Evolutionary conservation across 257 asterid genomes (phyloP).

Genomic region (Mentha longifolia): DNA sequence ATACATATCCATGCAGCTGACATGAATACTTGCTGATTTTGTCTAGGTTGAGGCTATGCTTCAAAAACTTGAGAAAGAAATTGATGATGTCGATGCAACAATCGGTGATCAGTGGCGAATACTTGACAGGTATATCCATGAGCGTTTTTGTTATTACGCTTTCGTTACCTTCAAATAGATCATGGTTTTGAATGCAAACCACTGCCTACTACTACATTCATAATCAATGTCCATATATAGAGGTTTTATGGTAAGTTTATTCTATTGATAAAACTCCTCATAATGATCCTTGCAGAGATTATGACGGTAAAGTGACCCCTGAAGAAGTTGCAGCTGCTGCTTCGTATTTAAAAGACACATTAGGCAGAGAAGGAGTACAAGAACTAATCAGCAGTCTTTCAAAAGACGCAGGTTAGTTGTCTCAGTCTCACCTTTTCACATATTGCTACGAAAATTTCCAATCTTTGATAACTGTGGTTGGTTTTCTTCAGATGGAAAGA

Average conservation of each 20-base stretch:
- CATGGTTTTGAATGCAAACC: not conserved
- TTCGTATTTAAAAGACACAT: constrained; percentile 73
- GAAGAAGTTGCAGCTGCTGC: constrained; percentile 95
- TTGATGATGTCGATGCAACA: constrained; percentile 92
- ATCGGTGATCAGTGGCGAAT: constrained; percentile 91
- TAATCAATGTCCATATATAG: too few relatives aligned
- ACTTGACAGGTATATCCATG: constrained; percentile 70
- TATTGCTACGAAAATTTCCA: not conserved
- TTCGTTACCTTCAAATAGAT: constrained; percentile 14
- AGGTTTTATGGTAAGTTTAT: not conserved
- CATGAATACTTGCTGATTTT: constrained; percentile 31
- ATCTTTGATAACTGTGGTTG: not conserved
- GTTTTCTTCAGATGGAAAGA: constrained; percentile 73
- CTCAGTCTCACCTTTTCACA: not conserved
- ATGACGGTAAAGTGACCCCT: constrained; percentile 92
- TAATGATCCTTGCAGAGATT: constrained; percentile 53
- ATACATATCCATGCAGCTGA: too few relatives aligned
- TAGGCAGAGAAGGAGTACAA: constrained; percentile 82
- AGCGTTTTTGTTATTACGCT: constrained; percentile 18
- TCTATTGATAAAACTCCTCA: not conserved
- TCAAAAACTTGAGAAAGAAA: constrained; percentile 88
- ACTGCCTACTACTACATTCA: not conserved
- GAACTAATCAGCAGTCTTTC: constrained; percentile 83
- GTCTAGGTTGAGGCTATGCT: constrained; percentile 89
- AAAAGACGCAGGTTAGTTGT: constrained; percentile 68